These are phyloP conservation scores for Vicia sativa DNA, from an alignment of 306 rosid species.

Conservation along the genomic window DNA sequence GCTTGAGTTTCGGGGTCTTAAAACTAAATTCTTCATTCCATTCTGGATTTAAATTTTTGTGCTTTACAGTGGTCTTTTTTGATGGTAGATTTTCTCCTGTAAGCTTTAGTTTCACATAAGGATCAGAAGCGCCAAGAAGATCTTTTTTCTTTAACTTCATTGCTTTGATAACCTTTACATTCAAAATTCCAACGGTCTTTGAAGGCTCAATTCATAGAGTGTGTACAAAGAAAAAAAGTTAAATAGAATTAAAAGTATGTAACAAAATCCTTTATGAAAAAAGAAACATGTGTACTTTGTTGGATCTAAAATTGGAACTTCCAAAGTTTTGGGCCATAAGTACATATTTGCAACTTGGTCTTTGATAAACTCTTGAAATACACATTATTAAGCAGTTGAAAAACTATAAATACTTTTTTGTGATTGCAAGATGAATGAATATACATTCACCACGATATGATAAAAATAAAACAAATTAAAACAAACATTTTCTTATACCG, in stretches of 20 bases:
- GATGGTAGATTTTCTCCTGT: conserved; percentile 72
- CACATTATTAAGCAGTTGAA: not conserved
- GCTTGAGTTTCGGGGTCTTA: conserved; percentile 77
- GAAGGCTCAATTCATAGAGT: conserved; percentile 48
- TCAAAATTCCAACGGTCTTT: conserved; percentile 83
- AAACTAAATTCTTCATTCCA: conserved; percentile 86
- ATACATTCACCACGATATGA: no score
- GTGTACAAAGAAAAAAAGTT: conserved; percentile 27
- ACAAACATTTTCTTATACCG: conserved; percentile 51
- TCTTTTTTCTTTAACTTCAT: conserved; percentile 82
- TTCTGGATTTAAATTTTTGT: conserved; percentile 90
- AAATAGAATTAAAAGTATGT: not conserved
- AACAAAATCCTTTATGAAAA: conserved; percentile 6
- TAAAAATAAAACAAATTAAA: no score
- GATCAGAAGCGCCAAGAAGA: conserved; percentile 85
- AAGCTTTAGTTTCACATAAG: conserved; percentile 74
- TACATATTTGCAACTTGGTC: conserved; percentile 89
- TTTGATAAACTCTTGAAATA: conserved; percentile 71
- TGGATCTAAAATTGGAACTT: conserved; percentile 70
- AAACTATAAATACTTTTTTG: no score
- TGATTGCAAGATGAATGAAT: no score
- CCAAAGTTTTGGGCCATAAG: conserved; percentile 91
- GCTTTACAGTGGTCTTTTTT: conserved; percentile 80
- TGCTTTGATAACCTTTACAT: conserved; percentile 69
- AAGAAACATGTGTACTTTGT: conserved; percentile 55